Percentiles rank a stretch among this genome's conserved stretches.
Conservation (phyloP, 805 yeast species). For the Cyberlindnera galapagoensis region DNA sequence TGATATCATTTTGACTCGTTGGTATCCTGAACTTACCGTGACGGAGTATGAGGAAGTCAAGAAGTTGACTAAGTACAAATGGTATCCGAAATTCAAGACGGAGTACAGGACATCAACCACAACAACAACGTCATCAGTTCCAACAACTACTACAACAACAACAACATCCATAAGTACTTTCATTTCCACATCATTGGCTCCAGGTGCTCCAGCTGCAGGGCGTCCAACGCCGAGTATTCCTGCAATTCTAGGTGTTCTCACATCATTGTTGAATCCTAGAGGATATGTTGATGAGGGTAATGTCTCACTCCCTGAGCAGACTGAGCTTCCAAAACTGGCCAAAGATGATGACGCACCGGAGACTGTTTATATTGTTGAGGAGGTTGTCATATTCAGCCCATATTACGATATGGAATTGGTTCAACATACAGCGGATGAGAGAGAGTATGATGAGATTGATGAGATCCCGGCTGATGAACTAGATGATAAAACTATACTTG, state of each 20-base stretch:
- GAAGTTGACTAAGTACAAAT: conserved; percentile 17
- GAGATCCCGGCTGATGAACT: too few relatives aligned
- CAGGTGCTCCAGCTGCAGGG: conserved; percentile 7
- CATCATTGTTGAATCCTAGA: conserved; percentile 7
- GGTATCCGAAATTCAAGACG: conserved; percentile 20
- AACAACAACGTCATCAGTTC: conserved; percentile 6
- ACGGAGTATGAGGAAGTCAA: conserved; percentile 21
- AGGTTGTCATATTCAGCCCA: neutral
- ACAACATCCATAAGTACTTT: conserved; percentile 11
- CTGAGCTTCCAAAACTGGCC: too few relatives aligned
- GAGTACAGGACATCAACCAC: conserved; percentile 9
- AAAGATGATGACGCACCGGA: neutral
- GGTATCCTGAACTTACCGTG: conserved; percentile 20
- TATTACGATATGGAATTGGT: too few relatives aligned
- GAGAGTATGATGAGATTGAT: too few relatives aligned
- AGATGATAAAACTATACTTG: too few relatives aligned
- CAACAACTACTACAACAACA: too few relatives aligned
- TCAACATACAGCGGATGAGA: too few relatives aligned
- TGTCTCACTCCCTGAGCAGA: too few relatives aligned
- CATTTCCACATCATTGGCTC: too few relatives aligned
- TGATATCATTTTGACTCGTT: conserved; percentile 14
- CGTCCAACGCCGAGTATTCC: conserved; percentile 13
- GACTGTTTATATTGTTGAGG: neutral
- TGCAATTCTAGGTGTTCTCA: conserved; percentile 1
- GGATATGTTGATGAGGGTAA: neutral